Conservation (phyloP, 179 eudicot genomes). For the Gypsophila paniculata region DNA sequence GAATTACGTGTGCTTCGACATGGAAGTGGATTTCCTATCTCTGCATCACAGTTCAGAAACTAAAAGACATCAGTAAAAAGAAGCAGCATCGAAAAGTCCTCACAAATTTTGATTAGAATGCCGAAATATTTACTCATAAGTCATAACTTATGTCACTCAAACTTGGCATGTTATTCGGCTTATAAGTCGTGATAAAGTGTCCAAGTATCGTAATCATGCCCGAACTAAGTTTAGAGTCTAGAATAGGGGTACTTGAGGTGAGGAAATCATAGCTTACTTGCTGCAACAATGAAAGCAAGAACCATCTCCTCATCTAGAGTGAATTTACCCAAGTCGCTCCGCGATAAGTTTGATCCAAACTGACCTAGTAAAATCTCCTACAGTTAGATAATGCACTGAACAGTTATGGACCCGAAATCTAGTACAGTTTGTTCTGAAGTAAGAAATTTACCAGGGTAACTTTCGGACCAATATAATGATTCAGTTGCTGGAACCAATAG, state of each 20-base stretch:
- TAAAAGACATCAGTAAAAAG: conserved; percentile 17
- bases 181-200: background rate
- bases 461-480: conserved; percentile 61
- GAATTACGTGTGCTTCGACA: conserved; percentile 61
- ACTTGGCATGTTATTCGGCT: background rate
- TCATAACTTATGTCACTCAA: background rate
- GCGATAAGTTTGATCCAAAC: conserved; percentile 40
- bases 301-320: conserved; percentile 60
- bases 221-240: no score
- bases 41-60: conserved; percentile 47
- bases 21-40: conserved; percentile 60
- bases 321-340: conserved; percentile 61
- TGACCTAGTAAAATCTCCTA: conserved; percentile 36
- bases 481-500: conserved; percentile 73
- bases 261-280: conserved; percentile 47
- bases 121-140: no score
- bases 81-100: background rate
- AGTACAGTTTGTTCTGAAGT: background rate
- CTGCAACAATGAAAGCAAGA: conserved; percentile 63
- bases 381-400: background rate
- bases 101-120: background rate
- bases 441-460: conserved; percentile 49
- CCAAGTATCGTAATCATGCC: no score
- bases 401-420: background rate
- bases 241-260: no score